phyloP scores from a whole-genome alignment of 805 yeast genomes.

The Candida ovalis region DNA sequence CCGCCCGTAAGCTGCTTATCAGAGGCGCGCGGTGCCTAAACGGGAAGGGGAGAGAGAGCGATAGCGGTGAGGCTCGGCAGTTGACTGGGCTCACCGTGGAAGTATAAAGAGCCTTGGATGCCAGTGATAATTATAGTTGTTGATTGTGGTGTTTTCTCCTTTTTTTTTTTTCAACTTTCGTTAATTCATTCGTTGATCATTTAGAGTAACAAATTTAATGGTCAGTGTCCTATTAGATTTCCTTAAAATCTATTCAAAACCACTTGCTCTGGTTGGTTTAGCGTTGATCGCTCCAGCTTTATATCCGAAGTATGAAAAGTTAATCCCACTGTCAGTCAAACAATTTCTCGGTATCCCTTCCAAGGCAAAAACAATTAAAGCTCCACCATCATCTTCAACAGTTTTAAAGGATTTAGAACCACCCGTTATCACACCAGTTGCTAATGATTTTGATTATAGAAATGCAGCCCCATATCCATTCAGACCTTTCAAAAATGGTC shows the following conservation, averaged over 20 bases:
- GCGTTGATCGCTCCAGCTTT: conserved; percentile 7
- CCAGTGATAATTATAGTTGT: too few relatives aligned
- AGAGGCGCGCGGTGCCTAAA: background rate
- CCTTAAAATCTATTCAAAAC: conserved; percentile 4
- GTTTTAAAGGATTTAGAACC: conserved; percentile 2
- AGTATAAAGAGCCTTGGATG: too few relatives aligned
- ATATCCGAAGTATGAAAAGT: conserved; percentile 3
- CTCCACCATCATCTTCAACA: conserved; percentile 2
- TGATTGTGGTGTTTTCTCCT: background rate
- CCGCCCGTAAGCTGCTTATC: background rate
- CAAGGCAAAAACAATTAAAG: background rate
- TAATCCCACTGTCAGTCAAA: background rate
- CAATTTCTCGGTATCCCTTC: background rate
- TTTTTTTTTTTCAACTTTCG: background rate
- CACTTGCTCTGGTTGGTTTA: conserved; percentile 7
- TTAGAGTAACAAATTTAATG: background rate
- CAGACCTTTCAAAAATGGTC: conserved; percentile 45
- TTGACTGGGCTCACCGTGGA: too few relatives aligned
- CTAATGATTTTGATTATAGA: conserved; percentile 41
- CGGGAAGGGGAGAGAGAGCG: background rate
- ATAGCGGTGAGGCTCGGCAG: background rate
- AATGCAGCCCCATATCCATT: conserved; percentile 38
- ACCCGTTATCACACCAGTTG: conserved; percentile 30
- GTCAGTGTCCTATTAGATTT: background rate
- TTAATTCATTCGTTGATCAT: background rate